Evolutionary conservation across 345 rosid species (phyloP).

Genomic region (Salix purpurea): DNA sequence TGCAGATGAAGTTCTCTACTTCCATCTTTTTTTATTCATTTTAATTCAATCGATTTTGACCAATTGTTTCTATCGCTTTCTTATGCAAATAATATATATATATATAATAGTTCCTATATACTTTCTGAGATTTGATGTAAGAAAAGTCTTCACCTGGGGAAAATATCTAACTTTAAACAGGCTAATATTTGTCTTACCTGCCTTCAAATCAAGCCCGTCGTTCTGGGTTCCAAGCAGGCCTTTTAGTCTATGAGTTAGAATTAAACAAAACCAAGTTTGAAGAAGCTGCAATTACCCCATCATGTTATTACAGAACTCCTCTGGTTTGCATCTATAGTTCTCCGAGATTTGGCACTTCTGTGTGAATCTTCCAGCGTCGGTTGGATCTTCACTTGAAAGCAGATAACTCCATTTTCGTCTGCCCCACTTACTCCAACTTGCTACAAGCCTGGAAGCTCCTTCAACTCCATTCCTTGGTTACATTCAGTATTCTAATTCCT

Average conservation of each 20-base stretch:
- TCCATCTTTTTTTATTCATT: conserved; percentile 18
- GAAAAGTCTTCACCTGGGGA: background rate
- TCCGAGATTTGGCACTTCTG: background rate
- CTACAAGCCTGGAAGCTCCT: no score
- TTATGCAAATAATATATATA: background rate
- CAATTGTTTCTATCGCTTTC: background rate
- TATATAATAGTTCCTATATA: background rate
- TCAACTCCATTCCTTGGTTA: no score
- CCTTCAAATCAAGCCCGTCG: background rate
- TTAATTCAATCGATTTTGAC: background rate
- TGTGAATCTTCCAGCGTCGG: background rate
- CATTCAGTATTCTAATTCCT: no score
- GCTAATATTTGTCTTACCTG: background rate
- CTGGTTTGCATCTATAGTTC: background rate
- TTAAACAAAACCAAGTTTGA: no score
- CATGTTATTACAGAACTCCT: background rate
- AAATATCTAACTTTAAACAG: no score
- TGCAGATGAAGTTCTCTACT: conserved; percentile 35
- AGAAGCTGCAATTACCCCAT: background rate
- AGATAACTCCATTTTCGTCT: background rate
- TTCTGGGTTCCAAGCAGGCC: background rate
- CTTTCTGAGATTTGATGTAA: background rate
- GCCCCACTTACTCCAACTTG: no score
- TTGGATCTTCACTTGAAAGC: background rate
- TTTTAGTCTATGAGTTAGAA: background rate